Conservation (phyloP, 176 grass and related monocot genomes). For the Pontederia crassipes region DNA sequence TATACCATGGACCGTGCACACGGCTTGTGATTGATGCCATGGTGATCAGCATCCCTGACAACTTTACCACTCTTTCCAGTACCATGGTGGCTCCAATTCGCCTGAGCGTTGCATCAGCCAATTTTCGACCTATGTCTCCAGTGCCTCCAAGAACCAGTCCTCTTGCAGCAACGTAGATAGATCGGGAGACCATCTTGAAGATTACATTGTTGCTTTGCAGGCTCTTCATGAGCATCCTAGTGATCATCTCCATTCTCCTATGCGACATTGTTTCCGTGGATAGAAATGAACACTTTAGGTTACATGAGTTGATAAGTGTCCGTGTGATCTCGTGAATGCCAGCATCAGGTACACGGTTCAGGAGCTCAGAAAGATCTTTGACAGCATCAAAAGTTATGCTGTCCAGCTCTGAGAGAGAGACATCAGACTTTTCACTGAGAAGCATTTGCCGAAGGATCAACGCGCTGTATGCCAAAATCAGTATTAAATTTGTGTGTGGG, state of each 20-base stretch:
- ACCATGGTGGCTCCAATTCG: constrained; percentile 42
- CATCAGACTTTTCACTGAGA: constrained; percentile 45
- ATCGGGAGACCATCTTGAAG: constrained; percentile 58
- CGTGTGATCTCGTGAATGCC: constrained; percentile 58
- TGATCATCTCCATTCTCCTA: constrained; percentile 48
- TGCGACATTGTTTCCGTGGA: constrained; percentile 27
- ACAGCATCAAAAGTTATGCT: constrained; percentile 31
- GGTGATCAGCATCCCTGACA: constrained; percentile 29
- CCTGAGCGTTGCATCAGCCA: constrained; percentile 43
- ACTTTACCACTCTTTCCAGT: constrained; percentile 29
- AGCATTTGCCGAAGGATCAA: constrained; percentile 72
- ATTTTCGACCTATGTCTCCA: constrained; percentile 37
- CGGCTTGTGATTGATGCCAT: constrained; percentile 40
- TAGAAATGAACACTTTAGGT: constrained; percentile 9
- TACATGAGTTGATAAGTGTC: constrained; percentile 30
- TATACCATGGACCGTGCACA: constrained; percentile 85
- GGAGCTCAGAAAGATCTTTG: constrained; percentile 31
- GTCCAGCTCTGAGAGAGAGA: constrained; percentile 26
- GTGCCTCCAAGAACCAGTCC: constrained; percentile 44
- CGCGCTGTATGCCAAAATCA: constrained; percentile 36
- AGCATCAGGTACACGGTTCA: constrained; percentile 40
- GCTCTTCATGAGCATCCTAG: constrained; percentile 66
- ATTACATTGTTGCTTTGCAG: constrained; percentile 46
- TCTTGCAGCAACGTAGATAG: constrained; percentile 48
- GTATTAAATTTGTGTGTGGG: too few relatives aligned